Conservation (phyloP, 2,329 filamentous ascomycete species). For the Aureobasidium sp. region DNA sequence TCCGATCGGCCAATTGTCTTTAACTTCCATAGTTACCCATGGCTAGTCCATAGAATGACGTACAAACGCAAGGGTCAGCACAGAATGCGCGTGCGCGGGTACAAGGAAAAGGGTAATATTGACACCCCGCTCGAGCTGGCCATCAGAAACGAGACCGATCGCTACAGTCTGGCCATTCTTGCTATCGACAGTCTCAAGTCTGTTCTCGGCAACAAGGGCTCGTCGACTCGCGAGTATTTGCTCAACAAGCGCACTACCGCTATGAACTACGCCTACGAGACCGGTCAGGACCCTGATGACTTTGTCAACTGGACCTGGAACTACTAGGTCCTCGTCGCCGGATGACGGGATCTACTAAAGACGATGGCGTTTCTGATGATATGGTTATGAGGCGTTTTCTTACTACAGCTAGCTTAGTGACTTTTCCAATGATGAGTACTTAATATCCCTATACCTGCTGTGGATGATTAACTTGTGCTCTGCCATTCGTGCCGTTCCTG, state of each 20-base stretch:
- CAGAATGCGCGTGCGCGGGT: slow-evolving; percentile 67
- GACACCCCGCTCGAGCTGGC: slow-evolving; percentile 72
- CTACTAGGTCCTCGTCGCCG: slow-evolving; percentile 20
- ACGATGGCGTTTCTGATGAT: background rate
- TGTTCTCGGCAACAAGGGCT: slow-evolving; percentile 54
- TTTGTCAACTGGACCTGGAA: slow-evolving; percentile 62
- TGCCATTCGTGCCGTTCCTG: background rate
- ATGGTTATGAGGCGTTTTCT: background rate
- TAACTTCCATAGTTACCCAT: slow-evolving; percentile 62
- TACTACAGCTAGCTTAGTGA: background rate
- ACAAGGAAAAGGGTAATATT: slow-evolving; percentile 78
- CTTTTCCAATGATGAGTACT: background rate
- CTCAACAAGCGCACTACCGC: slow-evolving; percentile 57
- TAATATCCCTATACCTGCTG: background rate
- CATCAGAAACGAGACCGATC: slow-evolving; percentile 68
- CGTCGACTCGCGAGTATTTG: slow-evolving; percentile 54
- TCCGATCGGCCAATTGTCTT: slow-evolving; percentile 65
- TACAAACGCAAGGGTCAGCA: slow-evolving; percentile 63
- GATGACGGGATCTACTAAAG: background rate
- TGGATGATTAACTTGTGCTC: background rate
- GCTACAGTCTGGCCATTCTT: slow-evolving; percentile 68
- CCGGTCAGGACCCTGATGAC: slow-evolving; percentile 59
- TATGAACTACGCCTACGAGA: slow-evolving; percentile 57
- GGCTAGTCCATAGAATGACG: slow-evolving; percentile 67
- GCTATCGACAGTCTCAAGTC: slow-evolving; percentile 60